Evolutionary conservation across 1,284 basidiomycete species (phyloP).

Genomic region (Apiotrichum veenhuisii): DNA sequence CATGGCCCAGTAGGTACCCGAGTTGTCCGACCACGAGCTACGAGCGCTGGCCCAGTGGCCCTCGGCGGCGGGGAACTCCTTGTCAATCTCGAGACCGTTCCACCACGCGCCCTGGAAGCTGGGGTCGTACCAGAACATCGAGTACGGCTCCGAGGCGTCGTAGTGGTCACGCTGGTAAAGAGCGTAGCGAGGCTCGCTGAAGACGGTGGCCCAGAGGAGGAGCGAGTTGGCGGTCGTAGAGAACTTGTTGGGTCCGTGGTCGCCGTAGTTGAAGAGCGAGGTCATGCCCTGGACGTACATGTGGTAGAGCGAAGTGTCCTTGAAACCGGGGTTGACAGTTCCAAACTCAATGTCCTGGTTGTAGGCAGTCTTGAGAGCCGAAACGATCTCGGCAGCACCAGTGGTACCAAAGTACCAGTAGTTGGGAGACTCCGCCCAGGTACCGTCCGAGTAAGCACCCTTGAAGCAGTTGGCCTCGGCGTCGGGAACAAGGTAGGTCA

Average conservation of each 20-base stretch:
- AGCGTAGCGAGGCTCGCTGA: constrained; percentile 66
- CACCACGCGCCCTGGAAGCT: constrained; percentile 81
- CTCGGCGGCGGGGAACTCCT: constrained; percentile 65
- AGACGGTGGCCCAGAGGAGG: constrained; percentile 64
- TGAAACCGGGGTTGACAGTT: constrained; percentile 64
- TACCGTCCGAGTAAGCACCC: constrained; percentile 67
- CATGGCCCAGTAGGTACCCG: constrained; percentile 78
- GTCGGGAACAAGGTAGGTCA: constrained; percentile 49
- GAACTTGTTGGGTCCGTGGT: constrained; percentile 90
- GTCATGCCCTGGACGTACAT: constrained; percentile 83
- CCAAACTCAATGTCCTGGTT: constrained; percentile 72
- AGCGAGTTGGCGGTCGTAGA: constrained; percentile 54
- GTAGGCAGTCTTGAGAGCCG: constrained; percentile 77
- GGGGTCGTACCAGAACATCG: constrained; percentile 97
- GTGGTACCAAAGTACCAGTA: constrained; percentile 97
- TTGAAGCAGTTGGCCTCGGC: constrained; percentile 67
- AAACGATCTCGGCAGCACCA: constrained; percentile 84
- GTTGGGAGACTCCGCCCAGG: constrained; percentile 93
- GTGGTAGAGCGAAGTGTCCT: constrained; percentile 78
- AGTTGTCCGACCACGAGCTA: constrained; percentile 83
- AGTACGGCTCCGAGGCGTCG: constrained; percentile 86
- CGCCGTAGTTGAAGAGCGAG: constrained; percentile 86
- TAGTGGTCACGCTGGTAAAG: constrained; percentile 90
- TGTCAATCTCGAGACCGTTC: constrained; percentile 77
- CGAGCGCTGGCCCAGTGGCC: constrained; percentile 89